Evolutionary conservation across 192 early-diverging fungal species (phyloP).

Genomic region (Backusella australiensis): DNA sequence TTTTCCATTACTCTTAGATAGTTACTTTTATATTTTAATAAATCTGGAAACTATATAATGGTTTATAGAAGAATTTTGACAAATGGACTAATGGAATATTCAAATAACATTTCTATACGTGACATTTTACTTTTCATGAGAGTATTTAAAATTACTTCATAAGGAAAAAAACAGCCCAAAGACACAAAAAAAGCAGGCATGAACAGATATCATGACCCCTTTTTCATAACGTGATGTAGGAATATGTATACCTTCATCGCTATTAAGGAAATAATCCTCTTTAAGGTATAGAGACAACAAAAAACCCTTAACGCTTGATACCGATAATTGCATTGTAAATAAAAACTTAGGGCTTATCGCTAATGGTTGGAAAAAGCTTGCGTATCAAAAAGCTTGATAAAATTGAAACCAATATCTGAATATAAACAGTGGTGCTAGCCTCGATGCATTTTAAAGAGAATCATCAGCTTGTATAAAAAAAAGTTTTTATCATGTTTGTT

Average conservation of each 20-base stretch:
- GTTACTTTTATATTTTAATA: too few relatives aligned
- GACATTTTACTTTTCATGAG: background rate
- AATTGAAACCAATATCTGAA: background rate
- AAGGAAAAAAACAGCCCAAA: background rate
- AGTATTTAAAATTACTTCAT: background rate
- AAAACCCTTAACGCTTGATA: background rate
- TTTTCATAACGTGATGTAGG: background rate
- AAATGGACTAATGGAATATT: background rate
- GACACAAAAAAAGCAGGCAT: background rate
- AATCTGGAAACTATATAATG: too few relatives aligned
- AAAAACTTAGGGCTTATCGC: background rate
- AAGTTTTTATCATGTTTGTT: background rate
- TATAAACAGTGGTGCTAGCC: background rate
- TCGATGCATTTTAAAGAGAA: background rate
- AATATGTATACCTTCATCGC: background rate
- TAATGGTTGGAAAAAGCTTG: background rate
- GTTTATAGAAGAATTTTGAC: too few relatives aligned
- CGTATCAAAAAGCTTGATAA: background rate
- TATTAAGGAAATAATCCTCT: background rate
- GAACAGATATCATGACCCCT: background rate
- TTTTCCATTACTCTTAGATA: too few relatives aligned
- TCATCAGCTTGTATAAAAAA: background rate
- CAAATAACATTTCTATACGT: background rate
- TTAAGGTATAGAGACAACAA: background rate
- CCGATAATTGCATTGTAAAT: background rate